A percentile compares a stretch with the other conserved stretches of the same genome.
Conservation (phyloP, 78 protist genomes). For the Emiliania huxleyi region DNA sequence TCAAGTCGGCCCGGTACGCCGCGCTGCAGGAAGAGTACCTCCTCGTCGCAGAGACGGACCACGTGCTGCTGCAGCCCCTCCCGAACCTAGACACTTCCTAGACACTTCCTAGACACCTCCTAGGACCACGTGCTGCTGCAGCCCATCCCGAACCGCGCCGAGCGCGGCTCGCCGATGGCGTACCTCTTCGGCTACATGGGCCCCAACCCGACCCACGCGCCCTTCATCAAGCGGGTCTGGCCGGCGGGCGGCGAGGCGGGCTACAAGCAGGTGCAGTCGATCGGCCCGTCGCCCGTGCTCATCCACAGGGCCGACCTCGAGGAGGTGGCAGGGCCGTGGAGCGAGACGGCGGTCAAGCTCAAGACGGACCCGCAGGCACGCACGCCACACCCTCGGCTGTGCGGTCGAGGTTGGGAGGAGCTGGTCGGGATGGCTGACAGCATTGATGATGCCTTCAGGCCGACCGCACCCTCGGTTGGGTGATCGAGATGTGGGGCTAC, state of each 20-base stretch:
- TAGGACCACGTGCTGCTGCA: too few species aligned
- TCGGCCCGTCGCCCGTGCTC: slow-evolving; percentile 22
- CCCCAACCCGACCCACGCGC: neutral
- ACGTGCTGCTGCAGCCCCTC: neutral
- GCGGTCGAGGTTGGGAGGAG: neutral
- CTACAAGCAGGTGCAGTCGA: neutral
- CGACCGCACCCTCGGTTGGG: neutral
- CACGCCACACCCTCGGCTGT: neutral
- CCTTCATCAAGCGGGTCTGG: neutral
- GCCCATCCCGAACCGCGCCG: neutral
- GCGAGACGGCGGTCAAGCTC: neutral
- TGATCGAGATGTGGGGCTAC: slow-evolving; percentile 32
- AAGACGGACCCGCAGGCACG: neutral
- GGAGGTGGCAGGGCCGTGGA: neutral
- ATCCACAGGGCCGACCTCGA: slow-evolving; percentile 2
- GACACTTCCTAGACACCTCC: too few species aligned
- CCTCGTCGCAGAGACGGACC: slow-evolving; percentile 20
- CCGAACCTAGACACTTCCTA: too few species aligned
- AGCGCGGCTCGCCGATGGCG: neutral
- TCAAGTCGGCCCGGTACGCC: neutral
- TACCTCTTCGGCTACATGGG: slow-evolving; percentile 20
- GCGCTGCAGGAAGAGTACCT: neutral
- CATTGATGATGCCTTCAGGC: neutral
- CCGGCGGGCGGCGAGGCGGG: neutral
- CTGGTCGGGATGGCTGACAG: neutral